phyloP scores from a whole-genome alignment of 306 rosid genomes.

The Alnus rubra region DNA sequence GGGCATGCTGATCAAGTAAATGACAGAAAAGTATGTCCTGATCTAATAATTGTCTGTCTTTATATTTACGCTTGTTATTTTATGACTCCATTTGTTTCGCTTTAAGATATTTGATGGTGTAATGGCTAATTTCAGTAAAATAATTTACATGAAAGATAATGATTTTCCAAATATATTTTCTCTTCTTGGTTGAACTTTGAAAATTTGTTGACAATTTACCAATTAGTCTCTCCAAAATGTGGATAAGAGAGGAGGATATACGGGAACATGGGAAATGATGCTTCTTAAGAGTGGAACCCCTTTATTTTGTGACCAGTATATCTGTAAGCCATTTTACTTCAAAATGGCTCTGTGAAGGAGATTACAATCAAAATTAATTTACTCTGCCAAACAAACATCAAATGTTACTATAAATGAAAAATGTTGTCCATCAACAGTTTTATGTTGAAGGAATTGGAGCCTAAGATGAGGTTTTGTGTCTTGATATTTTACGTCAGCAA shows the following conservation, averaged over 20 bases:
- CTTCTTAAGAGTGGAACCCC: too few relatives aligned
- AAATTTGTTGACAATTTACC: not conserved
- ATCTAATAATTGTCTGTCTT: not conserved
- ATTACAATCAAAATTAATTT: too few relatives aligned
- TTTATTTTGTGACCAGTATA: too few relatives aligned
- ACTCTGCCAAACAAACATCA: too few relatives aligned
- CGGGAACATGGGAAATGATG: not conserved
- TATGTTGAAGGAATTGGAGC: too few relatives aligned
- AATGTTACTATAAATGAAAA: too few relatives aligned
- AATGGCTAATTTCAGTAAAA: not conserved
- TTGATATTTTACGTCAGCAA: not conserved
- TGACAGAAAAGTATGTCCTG: conserved; percentile 62
- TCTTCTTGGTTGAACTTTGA: not conserved
- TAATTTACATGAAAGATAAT: not conserved
- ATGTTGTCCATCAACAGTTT: too few relatives aligned
- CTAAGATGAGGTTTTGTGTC: not conserved
- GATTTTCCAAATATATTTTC: not conserved
- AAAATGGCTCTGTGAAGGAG: too few relatives aligned
- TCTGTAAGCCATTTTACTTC: too few relatives aligned
- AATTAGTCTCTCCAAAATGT: not conserved
- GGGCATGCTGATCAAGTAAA: conserved; percentile 68
- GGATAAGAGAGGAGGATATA: not conserved
- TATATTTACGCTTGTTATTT: not conserved
- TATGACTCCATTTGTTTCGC: not conserved
- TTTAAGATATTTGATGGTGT: not conserved